Conservation (phyloP, 306 rosid species). For the Citrullus colocynthis region DNA sequence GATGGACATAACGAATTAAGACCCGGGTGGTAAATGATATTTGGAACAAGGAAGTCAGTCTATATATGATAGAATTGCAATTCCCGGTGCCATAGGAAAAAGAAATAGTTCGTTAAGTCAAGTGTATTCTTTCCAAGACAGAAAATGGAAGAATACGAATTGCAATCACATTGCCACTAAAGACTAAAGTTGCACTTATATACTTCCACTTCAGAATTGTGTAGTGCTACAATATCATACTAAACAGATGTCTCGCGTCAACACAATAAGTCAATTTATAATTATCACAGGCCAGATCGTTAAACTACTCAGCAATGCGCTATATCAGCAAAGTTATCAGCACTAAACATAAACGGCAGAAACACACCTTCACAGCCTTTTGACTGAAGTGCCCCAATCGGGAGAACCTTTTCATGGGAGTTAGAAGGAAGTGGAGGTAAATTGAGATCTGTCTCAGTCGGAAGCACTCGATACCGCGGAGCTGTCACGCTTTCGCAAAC, state of each 20-base stretch:
- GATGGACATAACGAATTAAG: not conserved
- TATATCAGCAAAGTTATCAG: not conserved
- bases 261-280: not conserved
- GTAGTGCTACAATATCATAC: not conserved
- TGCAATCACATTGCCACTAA: not conserved
- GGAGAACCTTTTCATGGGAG: constrained; percentile 55
- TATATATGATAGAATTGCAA: not conserved
- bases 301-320: not conserved
- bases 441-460: constrained; percentile 81
- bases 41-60: not conserved
- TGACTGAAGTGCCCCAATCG: constrained; percentile 42
- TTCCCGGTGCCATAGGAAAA: not conserved
- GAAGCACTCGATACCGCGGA: constrained; percentile 89
- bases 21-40: not conserved
- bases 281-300: not conserved
- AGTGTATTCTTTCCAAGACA: not conserved
- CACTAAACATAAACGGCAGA: not conserved
- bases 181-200: not conserved
- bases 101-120: not conserved
- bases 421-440: constrained; percentile 52
- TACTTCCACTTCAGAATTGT: not conserved
- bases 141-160: not conserved
- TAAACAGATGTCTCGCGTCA: not conserved
- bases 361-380: constrained; percentile 41
- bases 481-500: constrained; percentile 43